phyloP scores from a whole-genome alignment of 768 basidiomycete genomes.

The Tylopilus cervinicoccineus region DNA sequence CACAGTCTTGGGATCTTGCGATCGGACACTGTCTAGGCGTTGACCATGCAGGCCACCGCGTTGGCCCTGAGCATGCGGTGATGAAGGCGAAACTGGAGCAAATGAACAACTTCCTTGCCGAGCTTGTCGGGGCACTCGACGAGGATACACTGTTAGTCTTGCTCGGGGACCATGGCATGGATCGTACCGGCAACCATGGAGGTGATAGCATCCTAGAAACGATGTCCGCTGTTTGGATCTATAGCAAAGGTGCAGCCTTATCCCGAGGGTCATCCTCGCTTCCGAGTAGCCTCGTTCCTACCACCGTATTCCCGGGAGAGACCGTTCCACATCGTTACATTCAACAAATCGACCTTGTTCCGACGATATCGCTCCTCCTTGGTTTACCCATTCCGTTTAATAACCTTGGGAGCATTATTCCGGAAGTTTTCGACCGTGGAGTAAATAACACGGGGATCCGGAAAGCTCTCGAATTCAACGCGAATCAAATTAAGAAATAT shows the following conservation, averaged over 20 bases:
- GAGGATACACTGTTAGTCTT: conserved; percentile 89
- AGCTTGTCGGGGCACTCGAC: conserved; percentile 71
- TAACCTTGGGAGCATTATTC: conserved; percentile 88
- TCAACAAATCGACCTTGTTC: conserved; percentile 92
- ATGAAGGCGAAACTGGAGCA: conserved; percentile 86
- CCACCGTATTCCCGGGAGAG: conserved; percentile 58
- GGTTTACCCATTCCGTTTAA: conserved; percentile 95
- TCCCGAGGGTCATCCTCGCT: conserved; percentile 32
- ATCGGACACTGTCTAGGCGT: conserved; percentile 94
- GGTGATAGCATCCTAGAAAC: conserved; percentile 87
- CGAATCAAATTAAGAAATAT: conserved; percentile 71
- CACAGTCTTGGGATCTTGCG: conserved; percentile 74
- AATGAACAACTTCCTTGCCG: conserved; percentile 76
- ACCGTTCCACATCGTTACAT: conserved; percentile 54
- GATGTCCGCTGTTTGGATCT: conserved; percentile 85
- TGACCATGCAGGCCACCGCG: conserved; percentile 93
- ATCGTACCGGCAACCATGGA: conserved; percentile 89
- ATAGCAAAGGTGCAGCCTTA: conserved; percentile 68
- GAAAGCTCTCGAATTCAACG: conserved; percentile 66
- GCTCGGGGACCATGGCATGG: conserved; percentile 98
- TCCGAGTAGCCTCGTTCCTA: conserved; percentile 51
- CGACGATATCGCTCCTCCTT: conserved; percentile 82
- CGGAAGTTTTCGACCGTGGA: conserved; percentile 76
- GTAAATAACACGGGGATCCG: conserved; percentile 36
- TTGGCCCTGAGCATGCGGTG: conserved; percentile 82